Percentiles rank a stretch among this genome's conserved stretches.
phyloP scores from a whole-genome alignment of 257 asterid species.

The Nicotiana knightiana region DNA sequence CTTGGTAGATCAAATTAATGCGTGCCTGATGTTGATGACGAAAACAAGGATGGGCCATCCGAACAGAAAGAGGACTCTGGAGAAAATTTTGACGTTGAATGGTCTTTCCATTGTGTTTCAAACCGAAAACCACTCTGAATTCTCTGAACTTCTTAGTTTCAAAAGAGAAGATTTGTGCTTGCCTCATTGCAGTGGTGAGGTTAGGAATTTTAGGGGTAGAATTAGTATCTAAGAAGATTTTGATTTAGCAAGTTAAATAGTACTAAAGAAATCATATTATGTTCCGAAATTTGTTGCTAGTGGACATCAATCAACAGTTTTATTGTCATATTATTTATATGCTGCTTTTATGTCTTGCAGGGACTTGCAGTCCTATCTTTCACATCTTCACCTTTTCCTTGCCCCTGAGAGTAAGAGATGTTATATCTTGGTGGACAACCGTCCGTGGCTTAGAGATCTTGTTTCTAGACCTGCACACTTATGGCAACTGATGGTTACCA shows the following conservation, averaged over 20 bases:
- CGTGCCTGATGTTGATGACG: neutral
- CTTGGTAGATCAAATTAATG: neutral
- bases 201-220: too few species aligned
- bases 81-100: neutral
- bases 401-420: conserved; percentile 72
- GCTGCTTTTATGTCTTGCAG: conserved; percentile 32
- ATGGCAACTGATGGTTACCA: conserved; percentile 97
- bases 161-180: neutral
- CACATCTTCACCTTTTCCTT: conserved; percentile 75
- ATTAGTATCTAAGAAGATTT: neutral
- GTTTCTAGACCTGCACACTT: conserved; percentile 72
- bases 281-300: neutral
- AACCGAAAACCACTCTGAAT: neutral
- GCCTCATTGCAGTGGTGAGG: neutral
- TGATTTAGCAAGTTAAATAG: neutral
- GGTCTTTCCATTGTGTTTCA: neutral
- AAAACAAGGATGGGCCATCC: neutral
- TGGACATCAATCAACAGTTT: neutral
- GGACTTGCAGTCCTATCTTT: conserved; percentile 92
- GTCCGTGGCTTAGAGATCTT: conserved; percentile 89
- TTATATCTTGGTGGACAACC: conserved; percentile 84
- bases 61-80: neutral
- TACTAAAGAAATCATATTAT: neutral
- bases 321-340: neutral
- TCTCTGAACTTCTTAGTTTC: neutral